These are phyloP conservation scores for Fomitopsis pulvina DNA, from an alignment of 768 basidiomycete species.

Conservation along the genomic window DNA sequence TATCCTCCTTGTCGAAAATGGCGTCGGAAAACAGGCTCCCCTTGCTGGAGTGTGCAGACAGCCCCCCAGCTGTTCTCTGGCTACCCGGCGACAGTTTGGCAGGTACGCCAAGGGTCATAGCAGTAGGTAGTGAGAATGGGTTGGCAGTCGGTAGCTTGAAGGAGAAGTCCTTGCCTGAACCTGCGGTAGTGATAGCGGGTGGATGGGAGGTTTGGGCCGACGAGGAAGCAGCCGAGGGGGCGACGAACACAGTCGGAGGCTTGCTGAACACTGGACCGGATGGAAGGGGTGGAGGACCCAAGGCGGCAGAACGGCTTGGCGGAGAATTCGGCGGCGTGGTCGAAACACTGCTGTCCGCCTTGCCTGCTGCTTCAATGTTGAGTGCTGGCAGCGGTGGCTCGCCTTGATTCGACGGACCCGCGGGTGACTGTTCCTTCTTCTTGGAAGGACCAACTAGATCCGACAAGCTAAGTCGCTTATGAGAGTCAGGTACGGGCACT, in stretches of 20 bases:
- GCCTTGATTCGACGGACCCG: background rate
- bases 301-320: constrained; percentile 18
- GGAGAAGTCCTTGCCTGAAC: constrained; percentile 22
- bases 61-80: constrained; percentile 9
- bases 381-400: background rate
- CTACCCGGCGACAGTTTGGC: constrained; percentile 21
- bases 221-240: constrained; percentile 27
- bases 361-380: background rate
- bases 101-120: constrained; percentile 40
- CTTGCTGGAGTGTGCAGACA: constrained; percentile 46
- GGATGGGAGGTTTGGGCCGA: constrained; percentile 11
- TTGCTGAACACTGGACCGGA: constrained; percentile 56
- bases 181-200: constrained; percentile 6
- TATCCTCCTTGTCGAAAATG: constrained; percentile 43
- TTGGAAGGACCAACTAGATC: constrained; percentile 38
- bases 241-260: constrained; percentile 36
- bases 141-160: constrained; percentile 29
- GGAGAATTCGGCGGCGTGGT: constrained; percentile 58
- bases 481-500: constrained; percentile 7
- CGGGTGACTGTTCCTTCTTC: constrained; percentile 14
- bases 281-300: constrained; percentile 37
- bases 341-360: constrained; percentile 31
- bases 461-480: constrained; percentile 47
- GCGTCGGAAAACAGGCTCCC: constrained; percentile 45
- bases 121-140: constrained; percentile 36